Conservation (phyloP, 1,284 basidiomycete genomes). For the Ustilago xerochloae region DNA sequence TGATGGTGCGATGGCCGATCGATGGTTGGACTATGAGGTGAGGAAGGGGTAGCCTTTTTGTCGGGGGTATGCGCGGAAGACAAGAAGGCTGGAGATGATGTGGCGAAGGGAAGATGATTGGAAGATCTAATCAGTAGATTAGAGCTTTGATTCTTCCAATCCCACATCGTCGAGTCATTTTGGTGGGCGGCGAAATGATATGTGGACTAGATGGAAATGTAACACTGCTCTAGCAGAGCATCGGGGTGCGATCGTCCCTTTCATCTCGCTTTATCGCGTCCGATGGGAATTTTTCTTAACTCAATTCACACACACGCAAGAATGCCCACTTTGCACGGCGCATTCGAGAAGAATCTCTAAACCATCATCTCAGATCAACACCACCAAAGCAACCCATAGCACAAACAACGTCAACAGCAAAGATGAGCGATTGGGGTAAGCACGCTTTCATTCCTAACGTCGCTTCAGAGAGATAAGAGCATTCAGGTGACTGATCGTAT, state of each 20-base stretch:
- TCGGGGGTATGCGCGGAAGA: background rate
- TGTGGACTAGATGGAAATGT: too few species aligned
- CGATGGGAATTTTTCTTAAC: background rate
- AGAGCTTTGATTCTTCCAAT: too few species aligned
- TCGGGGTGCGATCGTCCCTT: too few species aligned
- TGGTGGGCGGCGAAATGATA: too few species aligned
- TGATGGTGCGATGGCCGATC: background rate
- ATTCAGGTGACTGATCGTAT: background rate
- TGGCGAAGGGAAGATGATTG: background rate
- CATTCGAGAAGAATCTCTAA: constrained; percentile 1
- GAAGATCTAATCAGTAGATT: constrained; percentile 1
- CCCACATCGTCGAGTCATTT: too few species aligned
- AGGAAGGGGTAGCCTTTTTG: too few species aligned
- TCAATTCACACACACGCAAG: background rate
- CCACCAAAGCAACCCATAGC: background rate
- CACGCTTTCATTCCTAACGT: background rate
- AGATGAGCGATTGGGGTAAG: constrained; percentile 65
- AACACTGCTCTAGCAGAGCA: too few species aligned
- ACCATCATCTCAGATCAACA: constrained; percentile 6
- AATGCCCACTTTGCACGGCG: background rate
- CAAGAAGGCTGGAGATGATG: background rate
- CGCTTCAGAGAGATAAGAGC: background rate
- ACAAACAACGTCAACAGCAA: constrained; percentile 2
- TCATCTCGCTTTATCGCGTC: background rate
- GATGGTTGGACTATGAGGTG: too few species aligned